Base-by-base conservation (phyloP, 2,329 filamentous ascomycete species). In the Rosellinia necatrix region DNA sequence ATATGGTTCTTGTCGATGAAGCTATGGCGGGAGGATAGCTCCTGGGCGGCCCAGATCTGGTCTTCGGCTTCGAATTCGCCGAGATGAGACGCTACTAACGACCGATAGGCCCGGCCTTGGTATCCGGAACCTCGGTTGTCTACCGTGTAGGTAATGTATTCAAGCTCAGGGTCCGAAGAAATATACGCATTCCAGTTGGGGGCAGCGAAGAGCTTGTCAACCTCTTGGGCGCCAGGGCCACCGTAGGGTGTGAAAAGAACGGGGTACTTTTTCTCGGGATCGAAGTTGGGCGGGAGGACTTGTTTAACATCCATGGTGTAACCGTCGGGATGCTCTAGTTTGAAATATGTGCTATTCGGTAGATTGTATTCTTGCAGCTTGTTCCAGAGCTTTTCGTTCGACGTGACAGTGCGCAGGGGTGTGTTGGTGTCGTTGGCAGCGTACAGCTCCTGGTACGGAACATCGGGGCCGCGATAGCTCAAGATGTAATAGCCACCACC, bases 381-480 rank as follows among this genome's bases (percentile, higher is more conserved):
- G 21, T 76, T 69, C 64, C 81, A 78, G 2, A 88, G 76, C 0
- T 68, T 76, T n/a, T 79, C 77, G 68, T 89, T 89, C 65, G 81
- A 79, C 8, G 81, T 80, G 7, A 90, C 76, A 0, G 80, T 83
- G 5, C 82, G 79, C 7, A 89, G 70, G 0, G 85, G 79, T 29
- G 73, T 77, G 6, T 64, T 64, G 17, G 77, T 80, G 17, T 79
- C 78, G 66, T 86, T 81, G 58, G 79, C 68, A 0, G 81, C 74
- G 71, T 87, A 88, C 1, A 90, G 76, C 60, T 88, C 84, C 65
- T 89, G 85, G 71, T 88, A 89, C 0, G 87, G 86, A 0, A 90
- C 82, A 51, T 88, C 81, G 0, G 87, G 87, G 0, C 87, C 87
- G 15, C 74, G 71, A 67, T 90, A 90, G 48, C 75, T 80, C 2